phyloP scores from a whole-genome alignment of 2,329 filamentous ascomycete species.

The Diatrype stigma region DNA sequence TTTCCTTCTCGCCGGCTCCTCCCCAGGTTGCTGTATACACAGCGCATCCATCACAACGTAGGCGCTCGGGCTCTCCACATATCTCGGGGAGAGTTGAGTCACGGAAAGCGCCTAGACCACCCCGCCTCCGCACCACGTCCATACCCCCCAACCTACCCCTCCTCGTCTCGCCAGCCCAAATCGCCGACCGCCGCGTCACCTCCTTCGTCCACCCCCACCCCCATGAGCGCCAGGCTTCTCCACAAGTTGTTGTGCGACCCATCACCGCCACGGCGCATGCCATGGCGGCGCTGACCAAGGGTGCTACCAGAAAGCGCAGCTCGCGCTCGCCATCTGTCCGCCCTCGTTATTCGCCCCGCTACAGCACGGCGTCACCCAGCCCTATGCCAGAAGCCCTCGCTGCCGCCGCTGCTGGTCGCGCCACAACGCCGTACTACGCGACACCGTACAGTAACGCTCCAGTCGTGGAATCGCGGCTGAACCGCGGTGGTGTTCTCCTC shows the following conservation, averaged over 20 bases:
- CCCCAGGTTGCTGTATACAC: constrained; percentile 12
- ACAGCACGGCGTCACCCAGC: constrained; percentile 45
- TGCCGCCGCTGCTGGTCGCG: constrained; percentile 23
- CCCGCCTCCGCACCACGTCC: constrained; percentile 49
- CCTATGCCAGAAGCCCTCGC: constrained; percentile 31
- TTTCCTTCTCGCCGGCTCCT: constrained; percentile 38
- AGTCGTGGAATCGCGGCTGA: constrained; percentile 34
- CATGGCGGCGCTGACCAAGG: constrained; percentile 28
- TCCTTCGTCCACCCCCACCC: constrained; percentile 32
- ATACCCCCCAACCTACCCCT: constrained; percentile 40
- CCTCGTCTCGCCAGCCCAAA: constrained; percentile 35
- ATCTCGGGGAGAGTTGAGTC: constrained; percentile 25
- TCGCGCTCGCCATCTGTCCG: constrained; percentile 53
- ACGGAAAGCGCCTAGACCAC: constrained; percentile 40
- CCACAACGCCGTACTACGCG: constrained; percentile 62
- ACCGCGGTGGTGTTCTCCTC: constrained; percentile 22
- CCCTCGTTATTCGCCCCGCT: constrained; percentile 48
- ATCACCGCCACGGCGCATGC: constrained; percentile 20
- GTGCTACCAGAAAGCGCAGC: constrained; percentile 36
- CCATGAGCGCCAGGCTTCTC: constrained; percentile 35
- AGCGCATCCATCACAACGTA: constrained; percentile 31
- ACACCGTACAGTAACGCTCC: constrained; percentile 67
- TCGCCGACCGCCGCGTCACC: constrained; percentile 40
- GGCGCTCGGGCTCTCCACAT: neutral
- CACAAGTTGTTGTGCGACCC: constrained; percentile 27